phyloP scores from a whole-genome alignment of 2,329 filamentous ascomycete genomes.

The Anthostomella pinea region DNA sequence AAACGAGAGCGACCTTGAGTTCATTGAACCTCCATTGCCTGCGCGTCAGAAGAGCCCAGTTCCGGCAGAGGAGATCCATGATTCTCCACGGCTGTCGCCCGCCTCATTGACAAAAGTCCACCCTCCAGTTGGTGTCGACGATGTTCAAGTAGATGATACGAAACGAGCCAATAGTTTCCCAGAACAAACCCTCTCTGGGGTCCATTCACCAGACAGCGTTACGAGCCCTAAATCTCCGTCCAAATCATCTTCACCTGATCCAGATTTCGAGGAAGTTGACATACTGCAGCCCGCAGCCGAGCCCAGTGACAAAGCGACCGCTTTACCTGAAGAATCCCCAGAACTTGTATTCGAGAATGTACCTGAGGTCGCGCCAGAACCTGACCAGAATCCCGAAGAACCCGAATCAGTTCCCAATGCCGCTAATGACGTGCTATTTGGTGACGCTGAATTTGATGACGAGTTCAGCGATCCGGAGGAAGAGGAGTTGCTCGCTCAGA shows the following conservation, averaged over 20 bases:
- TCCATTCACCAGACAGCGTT: conserved; percentile 6
- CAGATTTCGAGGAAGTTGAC: conserved; percentile 33
- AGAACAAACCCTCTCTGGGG: conserved; percentile 10
- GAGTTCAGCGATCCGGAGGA: conserved; percentile 86
- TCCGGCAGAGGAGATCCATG: conserved; percentile 9
- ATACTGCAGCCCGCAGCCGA: conserved; percentile 26
- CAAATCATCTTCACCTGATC: conserved; percentile 24
- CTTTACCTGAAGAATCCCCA: conserved; percentile 6
- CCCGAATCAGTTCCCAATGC: conserved; percentile 9
- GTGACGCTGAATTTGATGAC: conserved; percentile 61
- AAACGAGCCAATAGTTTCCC: conserved; percentile 16
- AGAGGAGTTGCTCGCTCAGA: conserved; percentile 79
- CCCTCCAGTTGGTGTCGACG: conserved; percentile 16
- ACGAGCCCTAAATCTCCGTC: conserved; percentile 9
- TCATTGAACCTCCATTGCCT: conserved; percentile 50
- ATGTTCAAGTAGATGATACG: conserved; percentile 9
- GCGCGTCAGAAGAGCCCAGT: conserved; percentile 29
- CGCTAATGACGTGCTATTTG: conserved; percentile 39
- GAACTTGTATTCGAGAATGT: conserved; percentile 26
- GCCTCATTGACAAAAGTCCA: conserved; percentile 19
- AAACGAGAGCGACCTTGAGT: conserved; percentile 53
- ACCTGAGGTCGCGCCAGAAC: conserved; percentile 10
- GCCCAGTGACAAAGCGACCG: conserved; percentile 7
- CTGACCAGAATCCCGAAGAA: conserved; percentile 4
- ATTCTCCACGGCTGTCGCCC: conserved; percentile 14